phyloP scores from a whole-genome alignment of 495 filamentous ascomycete genomes.

The Cercophora samala region DNA sequence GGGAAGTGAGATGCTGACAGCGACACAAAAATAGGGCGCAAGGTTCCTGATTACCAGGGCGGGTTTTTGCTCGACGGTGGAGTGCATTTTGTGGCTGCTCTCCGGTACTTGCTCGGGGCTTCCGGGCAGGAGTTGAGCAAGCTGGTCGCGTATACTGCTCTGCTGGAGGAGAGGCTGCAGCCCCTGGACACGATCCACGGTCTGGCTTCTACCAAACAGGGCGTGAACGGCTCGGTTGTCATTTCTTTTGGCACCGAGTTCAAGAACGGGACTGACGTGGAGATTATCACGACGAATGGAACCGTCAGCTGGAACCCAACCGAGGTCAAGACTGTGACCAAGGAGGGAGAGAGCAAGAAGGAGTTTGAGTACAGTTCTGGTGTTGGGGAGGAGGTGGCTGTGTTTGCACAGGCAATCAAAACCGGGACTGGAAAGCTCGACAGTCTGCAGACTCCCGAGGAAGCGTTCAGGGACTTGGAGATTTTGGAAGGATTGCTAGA shows the following conservation, averaged over 20 bases:
- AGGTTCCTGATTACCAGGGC: conserved; percentile 66
- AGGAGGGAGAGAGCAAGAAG: conserved; percentile 38
- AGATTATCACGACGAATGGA: conserved; percentile 53
- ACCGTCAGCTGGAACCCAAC: conserved; percentile 42
- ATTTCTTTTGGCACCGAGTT: conserved; percentile 67
- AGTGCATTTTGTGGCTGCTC: conserved; percentile 66
- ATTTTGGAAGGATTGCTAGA: conserved; percentile 60
- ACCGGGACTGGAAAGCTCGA: conserved; percentile 39
- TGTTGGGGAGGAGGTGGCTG: conserved; percentile 63
- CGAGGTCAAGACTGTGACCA: conserved; percentile 37
- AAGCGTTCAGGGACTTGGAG: conserved; percentile 69
- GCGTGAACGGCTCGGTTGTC: conserved; percentile 57
- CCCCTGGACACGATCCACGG: conserved; percentile 73
- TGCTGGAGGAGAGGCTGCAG: conserved; percentile 58
- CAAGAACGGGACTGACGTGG: conserved; percentile 45
- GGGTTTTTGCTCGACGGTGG: conserved; percentile 77
- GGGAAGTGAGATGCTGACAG: background rate
- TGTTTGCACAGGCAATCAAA: conserved; percentile 57
- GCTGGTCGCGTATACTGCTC: conserved; percentile 57
- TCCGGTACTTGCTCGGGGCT: conserved; percentile 57
- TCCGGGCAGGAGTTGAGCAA: conserved; percentile 43
- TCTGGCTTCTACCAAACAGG: conserved; percentile 53
- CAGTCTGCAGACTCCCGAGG: conserved; percentile 55
- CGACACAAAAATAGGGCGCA: conserved; percentile 53
- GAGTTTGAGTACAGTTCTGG: conserved; percentile 55